Evolutionary conservation across 1,284 basidiomycete species (phyloP), one percentile per base, ranked within the genome.

Genomic region (Apiotrichum sp.): DNA sequence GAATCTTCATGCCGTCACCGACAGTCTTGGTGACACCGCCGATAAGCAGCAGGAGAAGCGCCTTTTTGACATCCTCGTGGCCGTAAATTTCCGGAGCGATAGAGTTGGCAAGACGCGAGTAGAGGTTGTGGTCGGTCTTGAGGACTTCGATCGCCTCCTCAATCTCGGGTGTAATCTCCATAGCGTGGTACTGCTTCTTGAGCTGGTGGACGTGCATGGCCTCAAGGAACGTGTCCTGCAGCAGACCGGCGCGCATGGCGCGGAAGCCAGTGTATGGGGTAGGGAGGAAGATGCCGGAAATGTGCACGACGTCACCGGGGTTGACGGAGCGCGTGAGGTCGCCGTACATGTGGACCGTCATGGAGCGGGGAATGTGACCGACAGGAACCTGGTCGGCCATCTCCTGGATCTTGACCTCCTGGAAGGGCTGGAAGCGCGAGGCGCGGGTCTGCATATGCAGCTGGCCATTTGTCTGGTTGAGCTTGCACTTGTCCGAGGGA

Each of bases 371-470:
- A 58, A 99, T 98, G 73, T 99, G 96, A 3, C 96, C 96, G 39
- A 98, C 93, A 29, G 96, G 96, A 0, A 99, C 96, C 85, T 99
- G 96, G 71, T 98, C 96, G 31, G 96, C 89, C 95, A 98, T 96
- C 77, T 99, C 96, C 75, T 99, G 96, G 48, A 99, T 91, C 78
- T 96, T 96, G 63, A 97, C 85, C 75, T 99, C 96, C 73, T 99
- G 96, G 81, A 98, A 99, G 0, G 95, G 92, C 67, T 88, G 89
- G 77, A 98, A 99, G 57, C 96, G 86, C 78, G 89, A 92, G 22
- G 96, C 96, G 38, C 96, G 83, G 3, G 95, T 97, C 77, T 98
- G 96, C 88, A 98, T 97, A 71, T 96, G 90, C 57, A 99, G 77
- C n/a, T 88, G 88, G 6, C 93, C 93, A 38, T 82, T 86, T 48